A percentile compares a stretch with the other conserved stretches of the same genome.
These are phyloP conservation scores for Ensete ventricosum DNA, from an alignment of 176 grass and related monocot species.

Conservation along the genomic window DNA sequence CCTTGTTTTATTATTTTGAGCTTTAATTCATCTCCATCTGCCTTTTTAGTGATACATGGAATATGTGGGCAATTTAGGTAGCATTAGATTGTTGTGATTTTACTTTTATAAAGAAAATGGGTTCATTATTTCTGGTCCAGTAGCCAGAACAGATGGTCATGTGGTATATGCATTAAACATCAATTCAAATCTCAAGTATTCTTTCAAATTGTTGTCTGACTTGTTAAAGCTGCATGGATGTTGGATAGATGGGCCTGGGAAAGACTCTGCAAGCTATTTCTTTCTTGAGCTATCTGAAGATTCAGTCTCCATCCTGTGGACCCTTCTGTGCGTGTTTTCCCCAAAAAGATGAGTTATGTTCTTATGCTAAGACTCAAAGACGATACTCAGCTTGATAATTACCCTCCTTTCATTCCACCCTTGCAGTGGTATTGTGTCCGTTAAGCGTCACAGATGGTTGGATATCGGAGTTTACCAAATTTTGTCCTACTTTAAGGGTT, in stretches of 20 bases:
- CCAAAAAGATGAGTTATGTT: background rate
- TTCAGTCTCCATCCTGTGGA: slow-evolving; percentile 32
- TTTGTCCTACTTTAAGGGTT: slow-evolving; percentile 57
- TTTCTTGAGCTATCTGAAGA: slow-evolving; percentile 71
- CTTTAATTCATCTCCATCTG: too few species aligned
- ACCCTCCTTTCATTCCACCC: background rate
- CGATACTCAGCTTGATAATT: too few species aligned
- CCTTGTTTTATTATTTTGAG: too few species aligned
- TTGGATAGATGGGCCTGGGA: slow-evolving; percentile 80
- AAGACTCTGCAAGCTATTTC: slow-evolving; percentile 94
- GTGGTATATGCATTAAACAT: slow-evolving; percentile 1
- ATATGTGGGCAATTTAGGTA: background rate
- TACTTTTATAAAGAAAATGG: background rate
- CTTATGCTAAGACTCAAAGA: background rate
- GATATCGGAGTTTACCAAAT: slow-evolving; percentile 72
- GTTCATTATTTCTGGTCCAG: background rate
- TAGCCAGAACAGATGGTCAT: background rate
- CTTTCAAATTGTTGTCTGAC: background rate
- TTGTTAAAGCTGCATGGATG: background rate
- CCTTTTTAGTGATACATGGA: too few species aligned
- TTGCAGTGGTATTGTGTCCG: slow-evolving; percentile 85
- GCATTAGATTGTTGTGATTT: background rate
- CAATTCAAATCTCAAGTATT: background rate
- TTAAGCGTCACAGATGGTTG: slow-evolving; percentile 73
- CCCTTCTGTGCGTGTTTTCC: slow-evolving; percentile 55